Evolutionary conservation across 345 rosid genomes (phyloP), one percentile per base, ranked within the genome.

Genomic region (Luvunga scandens): DNA sequence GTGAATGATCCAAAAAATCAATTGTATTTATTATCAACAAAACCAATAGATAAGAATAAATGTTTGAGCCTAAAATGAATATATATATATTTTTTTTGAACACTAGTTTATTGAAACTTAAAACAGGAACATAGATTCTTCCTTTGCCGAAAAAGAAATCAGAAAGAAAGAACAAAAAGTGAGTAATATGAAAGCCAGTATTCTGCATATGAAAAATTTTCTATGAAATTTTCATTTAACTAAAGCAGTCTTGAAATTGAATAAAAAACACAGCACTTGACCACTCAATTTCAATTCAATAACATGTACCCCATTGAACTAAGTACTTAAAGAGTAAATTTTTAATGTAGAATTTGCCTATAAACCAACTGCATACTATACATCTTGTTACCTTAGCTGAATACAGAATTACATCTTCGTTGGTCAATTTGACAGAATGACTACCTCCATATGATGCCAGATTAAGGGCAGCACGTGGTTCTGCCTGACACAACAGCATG

Each of bases 381-480:
- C 9, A 21, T 22, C n/a, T 62, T 22, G 75, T 81, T 90, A 95
- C 98, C 95, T 96, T 96, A 63, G 99, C 99, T 69, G 99, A 94
- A 79, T 93, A 96, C 13, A 96, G 86, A 82, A 96, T 90, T 64
- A 92, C 27, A 78, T 96, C 99, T 59, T 96, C 97, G 84, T 94
- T 91, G 70, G 81, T 88, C 81, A 96, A 85, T 85, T 94, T 96
- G 85, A 96, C 90, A 62, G 97, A 85, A 78, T 91, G 92, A 83
- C 98, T 92, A 70, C 91, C 88, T 78, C 98, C 99, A 87, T 88
- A 93, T 21, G 99, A 96, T 64, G 98, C 98, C 82, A 94, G 97
- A 91, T 94, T 96, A 86, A 96, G 82, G 76, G 99, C 97, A 57
- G 97, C 97, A 16, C 94, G 98, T 80, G 98, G 98, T 86, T 96